Evolutionary conservation across 2,329 filamentous ascomycete genomes (phyloP), one percentile per base, ranked within the genome.

Genomic region (Xylariaceae sp.): DNA sequence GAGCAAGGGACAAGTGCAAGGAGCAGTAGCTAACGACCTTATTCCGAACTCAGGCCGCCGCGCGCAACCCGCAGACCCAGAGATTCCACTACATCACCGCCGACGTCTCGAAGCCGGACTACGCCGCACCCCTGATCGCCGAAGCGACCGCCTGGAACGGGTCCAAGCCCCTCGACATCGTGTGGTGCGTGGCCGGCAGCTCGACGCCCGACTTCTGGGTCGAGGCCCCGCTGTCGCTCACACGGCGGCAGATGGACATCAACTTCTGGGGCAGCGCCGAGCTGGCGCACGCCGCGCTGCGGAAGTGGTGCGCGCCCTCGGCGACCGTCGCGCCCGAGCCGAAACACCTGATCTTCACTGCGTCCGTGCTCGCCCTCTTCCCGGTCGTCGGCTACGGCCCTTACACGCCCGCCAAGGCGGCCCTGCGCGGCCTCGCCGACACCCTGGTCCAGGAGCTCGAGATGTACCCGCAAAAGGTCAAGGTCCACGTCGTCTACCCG

Each of bases 231-330:
- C 68, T 86, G 36, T 67, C 79, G 6, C 75, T 74, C 9, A 68
- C 88, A 50, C 76, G 83, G 29, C 69, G 73, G 48, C 87, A 94
- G 61, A 95, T 95, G 87, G 87, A 95, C 57, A 76, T 90, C 51
- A 90, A 96, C 65, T 97, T 87, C 68, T 95, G 83, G 74, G 85
- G 87, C 34, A 80, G 81, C 19, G 83, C 83, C 28, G 92, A 94
- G 60, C 85, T 94, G 65, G 83, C 88, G 26, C 88, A 94, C 59
- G 81, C 86, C 14, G 78, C 84, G 13, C 67, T 96, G 45, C 75
- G 74, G 36, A 73, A 76, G 44, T 96, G 90, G 90, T 75, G 88
- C 31, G 64, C 66, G 3, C 69, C 71, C 9, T 62, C 63, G 8
- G 62, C 61, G 4, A 61, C 68, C 7, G 55, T 69, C 24, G 61